phyloP scores from a whole-genome alignment of 345 rosid genomes.

The rapeseed (Brassica napus) region DNA sequence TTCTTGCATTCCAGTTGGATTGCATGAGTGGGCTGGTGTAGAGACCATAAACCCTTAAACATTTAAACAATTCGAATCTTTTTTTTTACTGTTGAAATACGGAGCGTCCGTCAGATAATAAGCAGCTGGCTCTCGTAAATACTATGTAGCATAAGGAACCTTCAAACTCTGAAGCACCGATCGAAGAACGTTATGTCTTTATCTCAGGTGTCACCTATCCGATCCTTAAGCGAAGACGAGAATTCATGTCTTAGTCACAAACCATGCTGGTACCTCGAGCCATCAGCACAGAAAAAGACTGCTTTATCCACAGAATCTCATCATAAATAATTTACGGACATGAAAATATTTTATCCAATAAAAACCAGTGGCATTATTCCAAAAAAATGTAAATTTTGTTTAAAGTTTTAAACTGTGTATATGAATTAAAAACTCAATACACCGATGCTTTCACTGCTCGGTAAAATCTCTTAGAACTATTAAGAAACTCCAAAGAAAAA shows the following conservation, averaged over 20 bases:
- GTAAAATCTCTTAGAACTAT: conserved; percentile 30
- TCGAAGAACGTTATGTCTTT: background rate
- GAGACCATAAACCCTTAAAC: conserved; percentile 28
- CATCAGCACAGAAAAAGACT: background rate
- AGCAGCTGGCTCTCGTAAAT: background rate
- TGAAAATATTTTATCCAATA: conserved; percentile 39
- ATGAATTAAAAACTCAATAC: conserved; percentile 12
- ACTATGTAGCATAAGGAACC: background rate
- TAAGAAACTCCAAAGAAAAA: conserved; percentile 21
- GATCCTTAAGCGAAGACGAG: background rate
- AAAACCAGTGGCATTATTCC: conserved; percentile 35
- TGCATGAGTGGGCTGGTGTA: conserved; percentile 14
- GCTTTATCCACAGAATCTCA: background rate
- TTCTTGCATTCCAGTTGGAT: conserved; percentile 36
- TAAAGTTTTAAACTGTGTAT: conserved; percentile 25
- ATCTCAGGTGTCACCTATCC: background rate
- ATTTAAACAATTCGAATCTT: conserved; percentile 16
- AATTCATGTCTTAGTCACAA: background rate
- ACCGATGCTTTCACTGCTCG: conserved; percentile 41
- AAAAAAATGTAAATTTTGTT: conserved; percentile 29
- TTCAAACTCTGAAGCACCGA: background rate
- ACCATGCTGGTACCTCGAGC: background rate
- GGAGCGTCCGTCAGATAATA: background rate
- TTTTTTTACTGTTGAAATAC: background rate
- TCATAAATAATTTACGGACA: background rate